A percentile compares a stretch with the other conserved stretches of the same genome.
These are phyloP conservation scores for Fusarium musae DNA, from an alignment of 2,329 filamentous ascomycete genomes.

Conservation along the genomic window DNA sequence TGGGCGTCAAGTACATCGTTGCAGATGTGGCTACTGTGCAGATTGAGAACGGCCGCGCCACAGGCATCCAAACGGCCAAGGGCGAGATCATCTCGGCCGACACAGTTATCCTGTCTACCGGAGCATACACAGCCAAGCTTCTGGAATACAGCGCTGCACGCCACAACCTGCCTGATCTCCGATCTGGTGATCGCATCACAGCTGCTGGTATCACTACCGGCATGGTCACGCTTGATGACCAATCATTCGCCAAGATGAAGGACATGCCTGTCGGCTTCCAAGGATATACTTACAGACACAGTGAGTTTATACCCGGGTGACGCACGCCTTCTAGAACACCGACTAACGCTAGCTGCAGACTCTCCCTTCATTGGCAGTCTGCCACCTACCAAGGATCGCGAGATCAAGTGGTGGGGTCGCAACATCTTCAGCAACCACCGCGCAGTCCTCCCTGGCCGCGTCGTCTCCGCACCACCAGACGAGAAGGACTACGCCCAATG, in stretches of 20 bases:
- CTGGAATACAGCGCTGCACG: constrained; percentile 62
- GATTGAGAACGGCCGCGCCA: constrained; percentile 59
- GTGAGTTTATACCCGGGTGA: constrained; percentile 43
- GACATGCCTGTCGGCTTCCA: constrained; percentile 62
- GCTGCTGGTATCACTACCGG: constrained; percentile 70
- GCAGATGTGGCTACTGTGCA: constrained; percentile 61
- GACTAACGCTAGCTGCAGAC: constrained; percentile 52
- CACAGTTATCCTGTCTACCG: constrained; percentile 64
- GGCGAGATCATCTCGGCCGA: constrained; percentile 60
- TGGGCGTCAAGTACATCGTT: constrained; percentile 69
- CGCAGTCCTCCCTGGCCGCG: constrained; percentile 62
- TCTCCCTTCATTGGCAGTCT: constrained; percentile 66
- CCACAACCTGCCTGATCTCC: constrained; percentile 59
- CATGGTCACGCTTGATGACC: constrained; percentile 63
- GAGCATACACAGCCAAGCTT: constrained; percentile 67
- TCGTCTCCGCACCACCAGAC: constrained; percentile 67
- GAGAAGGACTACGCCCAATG: constrained; percentile 70
- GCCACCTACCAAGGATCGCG: constrained; percentile 61
- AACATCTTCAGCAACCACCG: constrained; percentile 68
- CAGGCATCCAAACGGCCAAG: constrained; percentile 59
- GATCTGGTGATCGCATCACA: constrained; percentile 64
- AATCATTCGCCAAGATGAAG: constrained; percentile 57
- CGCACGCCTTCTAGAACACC: constrained; percentile 43
- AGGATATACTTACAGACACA: constrained; percentile 51
- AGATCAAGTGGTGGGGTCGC: constrained; percentile 71